Evolutionary conservation across 345 rosid genomes (phyloP), one percentile per base, ranked within the genome.

Genomic region (Gynandropsis gynandra): DNA sequence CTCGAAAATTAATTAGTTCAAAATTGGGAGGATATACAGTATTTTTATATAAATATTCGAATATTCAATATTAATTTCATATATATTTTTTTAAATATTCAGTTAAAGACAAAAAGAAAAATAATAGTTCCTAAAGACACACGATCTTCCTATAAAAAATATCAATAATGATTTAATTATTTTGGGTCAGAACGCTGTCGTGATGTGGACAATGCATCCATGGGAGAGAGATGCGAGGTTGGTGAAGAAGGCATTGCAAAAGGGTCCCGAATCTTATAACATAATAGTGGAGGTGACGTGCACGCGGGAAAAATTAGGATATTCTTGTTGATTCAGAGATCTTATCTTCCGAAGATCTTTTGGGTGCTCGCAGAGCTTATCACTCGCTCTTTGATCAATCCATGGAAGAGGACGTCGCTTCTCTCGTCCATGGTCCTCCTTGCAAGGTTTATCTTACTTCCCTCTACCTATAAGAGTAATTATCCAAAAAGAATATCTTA

Each of bases 191-290:
- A 80, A 79, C 50, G 95, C 96, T 8, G 58, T 80, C 50, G 74
- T 82, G 39, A 66, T 82, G 36, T 76, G 86, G 82, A 54, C 85
- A 1, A 73, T 73, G 89, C 95, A 92, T 61, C 93, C 93, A 7
- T 85, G 96, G 95, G 95, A 92, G 70, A 84, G 95, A 64, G 98
- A 87, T 52, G 98, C 98, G 1, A 83, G 95, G 47, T 55, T 82
- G 71, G 24, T 82, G 35, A 74, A 76, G 59, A 80, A 82, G 43
- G 80, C 95, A 10, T 62, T 92, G 52, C 63, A 9, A 20, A 73
- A 79, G 44, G 86, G 83, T 1, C 66, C 78, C 10, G 58, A 73
- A 12, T 57, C 72, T 4, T 79, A 79, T 56, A 70, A 64, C 39
- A 62, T 77, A 46, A 79, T 84, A 1, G 82, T 77, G 6, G 96